Evolutionary conservation across 176 grass and related monocot species (phyloP).

Genomic region (Melocanna baccifera): DNA sequence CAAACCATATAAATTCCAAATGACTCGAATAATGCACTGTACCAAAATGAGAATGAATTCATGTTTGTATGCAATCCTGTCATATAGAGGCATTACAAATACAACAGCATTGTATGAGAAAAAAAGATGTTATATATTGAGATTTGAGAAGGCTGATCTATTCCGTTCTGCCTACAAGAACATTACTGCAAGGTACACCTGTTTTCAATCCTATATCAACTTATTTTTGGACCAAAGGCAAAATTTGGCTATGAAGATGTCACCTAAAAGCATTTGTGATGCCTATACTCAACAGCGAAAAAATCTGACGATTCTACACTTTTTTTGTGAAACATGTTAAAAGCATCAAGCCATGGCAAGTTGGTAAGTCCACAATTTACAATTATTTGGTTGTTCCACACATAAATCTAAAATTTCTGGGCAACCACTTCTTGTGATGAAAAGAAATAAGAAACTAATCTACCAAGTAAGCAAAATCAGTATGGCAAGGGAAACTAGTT

Average conservation of each 20-base stretch:
- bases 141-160: neutral
- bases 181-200: neutral
- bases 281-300: neutral
- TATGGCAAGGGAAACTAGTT: neutral
- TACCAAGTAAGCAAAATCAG: neutral
- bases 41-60: neutral
- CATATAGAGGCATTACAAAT: neutral
- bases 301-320: neutral
- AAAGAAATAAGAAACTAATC: neutral
- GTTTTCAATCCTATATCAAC: neutral
- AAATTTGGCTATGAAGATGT: neutral
- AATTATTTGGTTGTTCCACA: neutral
- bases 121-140: neutral
- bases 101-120: neutral
- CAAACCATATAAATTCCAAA: neutral
- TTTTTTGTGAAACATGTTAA: neutral
- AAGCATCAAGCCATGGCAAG: neutral
- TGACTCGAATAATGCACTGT: neutral
- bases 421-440: neutral
- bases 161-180: neutral
- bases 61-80: neutral
- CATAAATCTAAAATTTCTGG: neutral
- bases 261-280: neutral
- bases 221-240: neutral
- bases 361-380: neutral